These are phyloP conservation scores for Pichia thaimueangensis DNA, from an alignment of 805 yeast genomes.

Conservation along the genomic window DNA sequence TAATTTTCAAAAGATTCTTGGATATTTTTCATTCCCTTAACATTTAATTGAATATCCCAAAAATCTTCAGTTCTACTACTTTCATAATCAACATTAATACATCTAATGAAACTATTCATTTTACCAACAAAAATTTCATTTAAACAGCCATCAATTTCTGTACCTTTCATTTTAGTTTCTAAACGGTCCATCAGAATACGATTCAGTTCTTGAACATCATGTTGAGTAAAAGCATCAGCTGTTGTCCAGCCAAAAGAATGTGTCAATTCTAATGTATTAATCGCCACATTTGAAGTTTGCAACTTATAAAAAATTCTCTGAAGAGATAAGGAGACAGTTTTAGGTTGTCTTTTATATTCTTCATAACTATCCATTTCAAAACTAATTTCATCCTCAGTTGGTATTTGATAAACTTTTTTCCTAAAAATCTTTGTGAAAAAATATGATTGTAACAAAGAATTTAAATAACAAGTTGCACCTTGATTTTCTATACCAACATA, in stretches of 20 bases:
- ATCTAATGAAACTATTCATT: constrained; percentile 91
- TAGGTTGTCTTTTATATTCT: constrained; percentile 30
- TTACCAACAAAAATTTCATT: constrained; percentile 89
- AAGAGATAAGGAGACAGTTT: constrained; percentile 71
- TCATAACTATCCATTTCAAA: constrained; percentile 28
- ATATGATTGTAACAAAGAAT: constrained; percentile 85
- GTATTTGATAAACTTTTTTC: constrained; percentile 81
- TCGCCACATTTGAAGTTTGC: constrained; percentile 65
- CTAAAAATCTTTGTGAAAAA: constrained; percentile 80
- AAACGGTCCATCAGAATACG: constrained; percentile 92
- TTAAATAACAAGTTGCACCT: constrained; percentile 97
- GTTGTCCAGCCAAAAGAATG: constrained; percentile 96
- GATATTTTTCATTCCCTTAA: constrained; percentile 69
- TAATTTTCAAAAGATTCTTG: constrained; percentile 78
- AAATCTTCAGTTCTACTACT: constrained; percentile 88
- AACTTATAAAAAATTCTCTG: constrained; percentile 83
- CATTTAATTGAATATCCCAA: constrained; percentile 97
- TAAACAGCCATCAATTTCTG: constrained; percentile 67
- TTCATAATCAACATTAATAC: constrained; percentile 90
- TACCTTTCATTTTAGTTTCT: constrained; percentile 86
- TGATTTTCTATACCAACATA: constrained; percentile 91
- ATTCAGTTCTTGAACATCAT: constrained; percentile 94
- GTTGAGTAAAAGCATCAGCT: constrained; percentile 93
- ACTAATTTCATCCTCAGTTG: constrained; percentile 53
- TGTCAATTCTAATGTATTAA: constrained; percentile 82